Conservation (phyloP, 164 flowering plant species). For the Tinospora cordifolia region DNA sequence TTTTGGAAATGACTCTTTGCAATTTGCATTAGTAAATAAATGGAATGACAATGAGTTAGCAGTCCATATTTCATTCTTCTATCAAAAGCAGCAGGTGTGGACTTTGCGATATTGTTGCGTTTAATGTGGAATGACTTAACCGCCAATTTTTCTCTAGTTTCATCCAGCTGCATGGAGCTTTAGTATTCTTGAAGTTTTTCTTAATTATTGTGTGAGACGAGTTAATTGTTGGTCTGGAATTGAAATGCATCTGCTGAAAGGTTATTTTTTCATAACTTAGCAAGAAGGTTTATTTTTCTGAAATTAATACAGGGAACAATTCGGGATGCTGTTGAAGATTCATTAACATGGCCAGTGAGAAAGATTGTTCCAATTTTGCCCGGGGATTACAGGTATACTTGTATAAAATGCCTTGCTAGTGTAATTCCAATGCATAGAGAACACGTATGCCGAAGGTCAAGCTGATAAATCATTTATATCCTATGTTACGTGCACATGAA, state of each 20-base stretch:
- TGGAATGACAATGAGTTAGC: no score
- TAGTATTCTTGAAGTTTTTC: not conserved
- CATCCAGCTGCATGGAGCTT: not conserved
- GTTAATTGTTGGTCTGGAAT: not conserved
- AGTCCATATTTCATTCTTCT: no score
- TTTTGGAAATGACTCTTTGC: no score
- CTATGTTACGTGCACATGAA: not conserved
- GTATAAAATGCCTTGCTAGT: not conserved
- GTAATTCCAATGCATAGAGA: no score
- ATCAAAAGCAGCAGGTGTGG: no score
- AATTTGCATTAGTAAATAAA: no score
- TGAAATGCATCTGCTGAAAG: not conserved
- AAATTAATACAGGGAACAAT: conserved; percentile 53
- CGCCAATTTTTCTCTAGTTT: not conserved
- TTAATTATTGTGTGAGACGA: not conserved
- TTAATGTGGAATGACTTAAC: not conserved
- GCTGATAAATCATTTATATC: not conserved
- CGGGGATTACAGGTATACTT: conserved; percentile 83
- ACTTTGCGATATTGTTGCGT: no score
- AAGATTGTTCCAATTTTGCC: conserved; percentile 89
- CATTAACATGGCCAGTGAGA: conserved; percentile 91
- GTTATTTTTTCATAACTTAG: not conserved
- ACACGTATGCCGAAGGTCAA: not conserved
- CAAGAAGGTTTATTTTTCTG: not conserved
- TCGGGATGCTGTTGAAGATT: conserved; percentile 89